phyloP scores from a whole-genome alignment of 345 rosid genomes.

The Citrus maxima region DNA sequence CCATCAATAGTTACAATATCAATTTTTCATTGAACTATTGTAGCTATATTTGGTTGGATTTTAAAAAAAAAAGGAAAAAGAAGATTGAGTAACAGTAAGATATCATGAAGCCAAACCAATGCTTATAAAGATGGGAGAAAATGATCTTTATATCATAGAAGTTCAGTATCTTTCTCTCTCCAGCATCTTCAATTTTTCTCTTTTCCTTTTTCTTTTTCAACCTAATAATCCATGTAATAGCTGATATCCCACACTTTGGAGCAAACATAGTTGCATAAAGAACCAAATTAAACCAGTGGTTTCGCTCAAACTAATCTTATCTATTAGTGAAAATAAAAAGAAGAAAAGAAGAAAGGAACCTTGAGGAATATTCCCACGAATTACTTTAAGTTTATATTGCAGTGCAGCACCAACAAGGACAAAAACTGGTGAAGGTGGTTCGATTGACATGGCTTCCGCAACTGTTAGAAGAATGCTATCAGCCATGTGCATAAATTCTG shows the following conservation, averaged over 20 bases:
- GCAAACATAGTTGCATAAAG: neutral
- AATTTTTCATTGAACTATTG: neutral
- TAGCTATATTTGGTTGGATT: neutral
- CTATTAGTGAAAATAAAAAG: neutral
- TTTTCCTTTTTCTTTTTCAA: neutral
- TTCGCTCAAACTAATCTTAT: neutral
- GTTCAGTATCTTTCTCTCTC: neutral
- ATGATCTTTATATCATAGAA: neutral
- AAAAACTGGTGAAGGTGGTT: conserved; percentile 85
- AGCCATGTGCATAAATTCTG: conserved; percentile 51
- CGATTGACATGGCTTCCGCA: conserved; percentile 96
- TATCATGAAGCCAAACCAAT: neutral
- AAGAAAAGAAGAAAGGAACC: conserved; percentile 39
- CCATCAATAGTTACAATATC: neutral
- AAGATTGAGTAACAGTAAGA: neutral
- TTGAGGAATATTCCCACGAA: conserved; percentile 77
- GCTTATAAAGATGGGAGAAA: neutral
- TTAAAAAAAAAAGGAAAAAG: neutral
- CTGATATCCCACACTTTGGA: neutral
- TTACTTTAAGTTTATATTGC: conserved; percentile 64
- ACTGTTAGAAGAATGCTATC: conserved; percentile 82
- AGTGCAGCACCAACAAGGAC: conserved; percentile 80
- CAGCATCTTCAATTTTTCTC: neutral
- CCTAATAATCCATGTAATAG: neutral
- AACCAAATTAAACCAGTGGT: neutral